Conservation (phyloP, 2,329 filamentous ascomycete genomes). For the Passalora sequoiae region DNA sequence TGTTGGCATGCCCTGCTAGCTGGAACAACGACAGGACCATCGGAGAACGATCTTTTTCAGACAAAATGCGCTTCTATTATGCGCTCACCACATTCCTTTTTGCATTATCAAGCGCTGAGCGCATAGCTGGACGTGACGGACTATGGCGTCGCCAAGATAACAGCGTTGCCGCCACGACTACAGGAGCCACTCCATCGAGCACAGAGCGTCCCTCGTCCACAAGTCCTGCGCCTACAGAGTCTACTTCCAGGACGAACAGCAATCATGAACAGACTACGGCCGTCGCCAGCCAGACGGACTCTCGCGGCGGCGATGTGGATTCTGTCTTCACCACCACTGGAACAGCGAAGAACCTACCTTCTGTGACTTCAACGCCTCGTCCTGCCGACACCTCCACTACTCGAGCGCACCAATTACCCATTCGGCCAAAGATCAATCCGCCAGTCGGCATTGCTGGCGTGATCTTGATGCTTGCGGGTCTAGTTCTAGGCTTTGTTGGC, state of each 20-base stretch:
- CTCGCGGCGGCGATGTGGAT: conserved; percentile 1
- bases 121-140: conserved; percentile 8
- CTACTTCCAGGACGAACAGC: conserved; percentile 1
- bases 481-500: conserved; percentile 67
- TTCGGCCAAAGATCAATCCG: conserved; percentile 71
- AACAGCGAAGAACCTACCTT: neutral
- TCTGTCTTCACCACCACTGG: conserved; percentile 2
- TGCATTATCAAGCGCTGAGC: conserved; percentile 11
- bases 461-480: conserved; percentile 68
- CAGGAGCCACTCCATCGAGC: conserved; percentile 3
- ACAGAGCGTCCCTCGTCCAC: neutral
- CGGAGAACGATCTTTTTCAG: neutral
- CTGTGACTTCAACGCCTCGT: neutral
- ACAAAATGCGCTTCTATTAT: conserved; percentile 13
- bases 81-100: conserved; percentile 11
- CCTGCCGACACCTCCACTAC: conserved; percentile 1
- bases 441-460: conserved; percentile 74
- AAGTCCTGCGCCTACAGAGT: conserved; percentile 1
- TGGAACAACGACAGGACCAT: neutral
- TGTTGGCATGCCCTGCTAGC: conserved; percentile 3
- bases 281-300: neutral
- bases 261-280: conserved; percentile 1
- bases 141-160: conserved; percentile 9
- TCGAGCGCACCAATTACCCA: conserved; percentile 50
- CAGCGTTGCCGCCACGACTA: conserved; percentile 6